These are phyloP conservation scores for Circinella minor DNA, from an alignment of 371 early-diverging fungal species.

Conservation along the genomic window DNA sequence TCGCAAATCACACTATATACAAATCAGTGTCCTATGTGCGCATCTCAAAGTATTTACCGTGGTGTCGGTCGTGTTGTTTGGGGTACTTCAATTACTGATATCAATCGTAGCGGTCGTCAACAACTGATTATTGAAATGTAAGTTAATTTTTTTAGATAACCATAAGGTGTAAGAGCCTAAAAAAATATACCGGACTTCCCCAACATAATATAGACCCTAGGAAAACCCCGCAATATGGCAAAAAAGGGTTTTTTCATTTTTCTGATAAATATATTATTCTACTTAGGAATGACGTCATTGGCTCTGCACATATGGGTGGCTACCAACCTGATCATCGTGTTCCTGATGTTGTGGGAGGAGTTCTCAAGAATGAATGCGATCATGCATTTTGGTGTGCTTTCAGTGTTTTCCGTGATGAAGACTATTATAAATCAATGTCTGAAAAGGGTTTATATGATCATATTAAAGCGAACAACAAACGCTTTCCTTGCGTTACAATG, in stretches of 20 bases:
- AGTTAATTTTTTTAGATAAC: not conserved
- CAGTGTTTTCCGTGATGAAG: conserved; percentile 22
- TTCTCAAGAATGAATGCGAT: conserved; percentile 38
- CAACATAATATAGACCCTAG: not conserved
- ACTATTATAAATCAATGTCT: conserved; percentile 27
- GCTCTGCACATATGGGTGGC: conserved; percentile 34
- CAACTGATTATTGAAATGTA: conserved; percentile 41
- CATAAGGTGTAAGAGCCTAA: too few relatives aligned
- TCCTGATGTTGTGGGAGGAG: conserved; percentile 32
- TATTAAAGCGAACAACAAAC: conserved; percentile 18
- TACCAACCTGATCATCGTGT: conserved; percentile 22
- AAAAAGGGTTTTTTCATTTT: not conserved
- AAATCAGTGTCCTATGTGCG: conserved; percentile 42
- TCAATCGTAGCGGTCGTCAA: conserved; percentile 37
- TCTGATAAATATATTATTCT: not conserved
- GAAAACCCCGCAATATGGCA: not conserved
- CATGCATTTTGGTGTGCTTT: conserved; percentile 43
- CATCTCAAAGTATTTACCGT: conserved; percentile 41
- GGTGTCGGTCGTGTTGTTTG: conserved; percentile 41
- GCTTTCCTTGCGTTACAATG: conserved; percentile 24
- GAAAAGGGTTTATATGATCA: conserved; percentile 20
- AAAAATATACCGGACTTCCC: too few relatives aligned
- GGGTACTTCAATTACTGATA: conserved; percentile 44
- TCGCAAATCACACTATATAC: not conserved
- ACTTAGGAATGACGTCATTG: conserved; percentile 34